A percentile compares a stretch with the other conserved stretches of the same genome.
Conservation (phyloP, 352 stramenopile genomes). For the Globisporangium irregulare region DNA sequence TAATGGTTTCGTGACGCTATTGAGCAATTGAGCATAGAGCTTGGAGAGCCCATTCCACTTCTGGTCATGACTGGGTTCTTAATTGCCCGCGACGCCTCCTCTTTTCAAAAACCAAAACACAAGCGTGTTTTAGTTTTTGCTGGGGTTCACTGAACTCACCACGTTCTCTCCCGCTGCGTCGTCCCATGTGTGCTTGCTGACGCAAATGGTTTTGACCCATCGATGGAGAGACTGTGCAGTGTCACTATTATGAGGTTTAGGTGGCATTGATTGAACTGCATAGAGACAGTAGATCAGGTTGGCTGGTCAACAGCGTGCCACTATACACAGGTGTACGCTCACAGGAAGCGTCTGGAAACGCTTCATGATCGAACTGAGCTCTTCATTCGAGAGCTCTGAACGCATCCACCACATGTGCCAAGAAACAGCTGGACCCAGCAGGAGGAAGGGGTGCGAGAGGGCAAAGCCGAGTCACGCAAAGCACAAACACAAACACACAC, state of each 20-base stretch:
- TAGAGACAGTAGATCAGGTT: neutral
- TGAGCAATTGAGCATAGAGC: neutral
- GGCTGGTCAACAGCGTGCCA: neutral
- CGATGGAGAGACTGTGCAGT: neutral
- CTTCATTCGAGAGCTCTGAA: conserved; percentile 1
- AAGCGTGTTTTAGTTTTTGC: too few species aligned
- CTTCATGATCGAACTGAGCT: conserved; percentile 12
- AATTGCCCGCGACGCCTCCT: neutral
- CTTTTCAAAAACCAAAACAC: neutral
- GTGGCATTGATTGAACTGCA: neutral
- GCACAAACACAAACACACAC: neutral
- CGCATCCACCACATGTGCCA: conserved; percentile 1
- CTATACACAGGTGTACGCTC: conserved; percentile 8
- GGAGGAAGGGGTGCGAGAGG: neutral
- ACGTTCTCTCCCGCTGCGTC: conserved; percentile 2
- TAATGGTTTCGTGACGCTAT: neutral
- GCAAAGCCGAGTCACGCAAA: neutral
- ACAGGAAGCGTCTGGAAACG: neutral
- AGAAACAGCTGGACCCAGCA: conserved; percentile 8
- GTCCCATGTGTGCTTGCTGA: neutral
- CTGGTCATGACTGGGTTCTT: neutral
- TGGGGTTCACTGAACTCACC: conserved; percentile 3
- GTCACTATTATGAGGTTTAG: neutral
- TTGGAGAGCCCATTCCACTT: neutral
- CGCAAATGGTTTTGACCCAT: neutral